Percentiles rank a stretch among this genome's conserved stretches.
Conservation (phyloP, 2,329 filamentous ascomycete genomes). For the Aspergillus uvarum region DNA sequence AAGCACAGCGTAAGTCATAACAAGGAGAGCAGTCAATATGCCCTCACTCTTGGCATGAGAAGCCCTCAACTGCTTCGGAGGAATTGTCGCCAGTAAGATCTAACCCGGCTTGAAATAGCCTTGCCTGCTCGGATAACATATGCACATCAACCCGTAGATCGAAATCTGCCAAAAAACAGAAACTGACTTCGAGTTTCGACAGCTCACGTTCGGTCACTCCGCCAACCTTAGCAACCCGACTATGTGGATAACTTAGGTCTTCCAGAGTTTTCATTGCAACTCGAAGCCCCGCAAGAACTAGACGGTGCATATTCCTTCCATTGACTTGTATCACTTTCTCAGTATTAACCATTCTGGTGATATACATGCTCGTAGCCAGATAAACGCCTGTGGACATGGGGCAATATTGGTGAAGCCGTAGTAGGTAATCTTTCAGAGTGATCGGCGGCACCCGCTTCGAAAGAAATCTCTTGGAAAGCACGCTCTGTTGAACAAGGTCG, state of each 20-base stretch:
- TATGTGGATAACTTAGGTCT: constrained; percentile 83
- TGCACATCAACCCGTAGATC: constrained; percentile 67
- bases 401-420: constrained; percentile 84
- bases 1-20: background rate
- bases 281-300: constrained; percentile 78
- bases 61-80: background rate
- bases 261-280: constrained; percentile 96
- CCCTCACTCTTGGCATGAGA: background rate
- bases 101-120: constrained; percentile 30
- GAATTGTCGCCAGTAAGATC: background rate
- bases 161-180: constrained; percentile 83
- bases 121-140: constrained; percentile 54
- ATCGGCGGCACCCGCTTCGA: constrained; percentile 84
- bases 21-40: background rate
- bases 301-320: constrained; percentile 77
- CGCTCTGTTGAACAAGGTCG: constrained; percentile 74
- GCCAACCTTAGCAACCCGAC: constrained; percentile 80
- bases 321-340: constrained; percentile 80
- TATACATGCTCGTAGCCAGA: constrained; percentile 83
- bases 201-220: constrained; percentile 82
- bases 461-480: constrained; percentile 90
- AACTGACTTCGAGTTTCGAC: constrained; percentile 81
- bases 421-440: constrained; percentile 77
- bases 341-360: constrained; percentile 75
- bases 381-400: constrained; percentile 94